phyloP scores from a whole-genome alignment of 495 filamentous ascomycete species.

The Hypoxylon intermedium region DNA sequence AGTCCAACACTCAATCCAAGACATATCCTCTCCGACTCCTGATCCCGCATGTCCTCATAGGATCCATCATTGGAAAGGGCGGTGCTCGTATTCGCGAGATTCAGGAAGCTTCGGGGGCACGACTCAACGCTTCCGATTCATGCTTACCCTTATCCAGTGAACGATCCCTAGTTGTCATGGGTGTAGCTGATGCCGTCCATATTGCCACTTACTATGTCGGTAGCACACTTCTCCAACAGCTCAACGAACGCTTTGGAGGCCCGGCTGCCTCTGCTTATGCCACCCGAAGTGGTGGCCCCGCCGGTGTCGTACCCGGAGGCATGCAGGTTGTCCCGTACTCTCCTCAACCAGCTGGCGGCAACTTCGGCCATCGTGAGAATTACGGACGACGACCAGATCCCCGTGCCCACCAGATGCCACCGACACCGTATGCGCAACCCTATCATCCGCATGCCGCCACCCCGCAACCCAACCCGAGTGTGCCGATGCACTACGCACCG shows the following conservation, averaged over 20 bases:
- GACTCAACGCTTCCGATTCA: slow-evolving; percentile 94
- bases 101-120: slow-evolving; percentile 94
- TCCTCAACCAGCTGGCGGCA: slow-evolving; percentile 88
- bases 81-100: slow-evolving; percentile 97
- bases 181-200: slow-evolving; percentile 92
- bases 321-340: slow-evolving; percentile 98
- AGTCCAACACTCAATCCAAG: slow-evolving; percentile 92
- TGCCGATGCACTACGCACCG: slow-evolving; percentile 75
- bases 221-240: slow-evolving; percentile 92
- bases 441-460: slow-evolving; percentile 68
- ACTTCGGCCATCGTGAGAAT: slow-evolving; percentile 89
- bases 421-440: slow-evolving; percentile 58
- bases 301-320: slow-evolving; percentile 89
- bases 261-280: slow-evolving; percentile 97
- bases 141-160: slow-evolving; percentile 93
- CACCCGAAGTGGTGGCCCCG: slow-evolving; percentile 90
- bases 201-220: slow-evolving; percentile 99
- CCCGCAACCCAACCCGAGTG: slow-evolving; percentile 67
- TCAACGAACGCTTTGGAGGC: slow-evolving; percentile 94
- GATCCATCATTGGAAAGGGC: slow-evolving; percentile 97
- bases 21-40: slow-evolving; percentile 95
- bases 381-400: slow-evolving; percentile 78
- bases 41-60: slow-evolving; percentile 95
- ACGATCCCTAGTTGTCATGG: slow-evolving; percentile 92
- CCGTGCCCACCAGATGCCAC: slow-evolving; percentile 63